phyloP scores from a whole-genome alignment of 2,329 filamentous ascomycete genomes.

The Epichloe bromicola region DNA sequence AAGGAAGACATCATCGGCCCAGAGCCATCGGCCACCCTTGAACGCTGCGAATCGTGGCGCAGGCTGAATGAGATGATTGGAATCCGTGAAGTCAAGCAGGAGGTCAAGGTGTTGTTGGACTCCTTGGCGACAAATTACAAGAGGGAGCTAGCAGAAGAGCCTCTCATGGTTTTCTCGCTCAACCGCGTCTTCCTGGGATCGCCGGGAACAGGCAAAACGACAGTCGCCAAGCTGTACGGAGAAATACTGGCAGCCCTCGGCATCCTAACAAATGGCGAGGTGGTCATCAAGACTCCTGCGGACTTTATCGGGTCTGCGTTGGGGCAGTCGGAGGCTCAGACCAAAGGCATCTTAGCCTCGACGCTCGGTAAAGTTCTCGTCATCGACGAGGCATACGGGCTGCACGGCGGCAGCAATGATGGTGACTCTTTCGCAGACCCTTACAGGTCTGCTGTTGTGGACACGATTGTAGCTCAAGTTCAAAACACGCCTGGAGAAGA shows the following conservation, averaged over 20 bases:
- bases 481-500: slow-evolving; percentile 59
- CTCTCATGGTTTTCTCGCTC: slow-evolving; percentile 43
- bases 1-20: slow-evolving; percentile 62
- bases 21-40: slow-evolving; percentile 42
- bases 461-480: slow-evolving; percentile 62
- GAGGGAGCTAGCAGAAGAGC: slow-evolving; percentile 50
- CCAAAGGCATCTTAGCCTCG: slow-evolving; percentile 55
- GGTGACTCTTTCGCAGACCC: slow-evolving; percentile 13
- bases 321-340: slow-evolving; percentile 56
- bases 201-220: slow-evolving; percentile 67
- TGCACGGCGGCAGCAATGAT: slow-evolving; percentile 30
- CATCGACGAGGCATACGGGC: slow-evolving; percentile 68
- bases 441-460: slow-evolving; percentile 53
- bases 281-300: slow-evolving; percentile 57
- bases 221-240: slow-evolving; percentile 61
- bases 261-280: slow-evolving; percentile 54
- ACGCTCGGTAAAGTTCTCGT: slow-evolving; percentile 62
- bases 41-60: slow-evolving; percentile 40
- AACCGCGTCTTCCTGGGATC: slow-evolving; percentile 59
- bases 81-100: slow-evolving; percentile 47
- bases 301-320: slow-evolving; percentile 56
- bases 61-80: slow-evolving; percentile 47
- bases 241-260: slow-evolving; percentile 55
- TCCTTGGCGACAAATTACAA: slow-evolving; percentile 50
- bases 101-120: slow-evolving; percentile 45